These are phyloP conservation scores for Tolypocladium nubicola DNA, from an alignment of 2,329 filamentous ascomycete species.

Conservation along the genomic window DNA sequence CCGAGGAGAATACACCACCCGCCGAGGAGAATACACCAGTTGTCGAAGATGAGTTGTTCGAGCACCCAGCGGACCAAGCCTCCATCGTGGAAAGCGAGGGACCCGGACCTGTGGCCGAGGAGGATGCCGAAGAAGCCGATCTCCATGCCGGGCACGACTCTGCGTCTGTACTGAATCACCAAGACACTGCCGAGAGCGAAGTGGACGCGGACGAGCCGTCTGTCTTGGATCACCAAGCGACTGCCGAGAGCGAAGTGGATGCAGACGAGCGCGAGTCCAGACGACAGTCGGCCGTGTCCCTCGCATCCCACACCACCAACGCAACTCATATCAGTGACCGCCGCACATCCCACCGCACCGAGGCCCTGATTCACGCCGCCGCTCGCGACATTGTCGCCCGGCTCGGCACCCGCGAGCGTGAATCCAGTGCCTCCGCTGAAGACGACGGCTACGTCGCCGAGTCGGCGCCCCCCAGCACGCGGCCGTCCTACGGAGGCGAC, in stretches of 20 bases:
- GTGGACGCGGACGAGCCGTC: neutral
- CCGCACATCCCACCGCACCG: constrained; percentile 32
- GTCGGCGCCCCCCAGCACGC: constrained; percentile 8
- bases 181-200: neutral
- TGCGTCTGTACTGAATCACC: neutral
- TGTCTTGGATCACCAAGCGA: neutral
- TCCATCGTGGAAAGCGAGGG: neutral
- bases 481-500: constrained; percentile 11
- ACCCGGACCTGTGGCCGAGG: neutral
- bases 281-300: constrained; percentile 12
- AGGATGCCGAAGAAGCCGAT: neutral
- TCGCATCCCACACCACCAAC: constrained; percentile 10
- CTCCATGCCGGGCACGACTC: neutral
- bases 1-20: neutral
- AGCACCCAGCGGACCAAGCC: neutral
- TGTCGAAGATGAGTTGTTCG: neutral
- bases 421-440: constrained; percentile 1
- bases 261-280: neutral
- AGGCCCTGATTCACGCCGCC: constrained; percentile 42
- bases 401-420: constrained; percentile 23
- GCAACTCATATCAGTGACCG: constrained; percentile 14
- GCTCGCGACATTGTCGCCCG: constrained; percentile 39
- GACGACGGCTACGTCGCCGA: constrained; percentile 13
- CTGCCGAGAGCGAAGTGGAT: neutral
- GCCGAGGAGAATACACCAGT: neutral